Percentiles rank a stretch among this genome's conserved stretches.
phyloP scores from a whole-genome alignment of 306 rosid genomes.

The Neltuma alba region DNA sequence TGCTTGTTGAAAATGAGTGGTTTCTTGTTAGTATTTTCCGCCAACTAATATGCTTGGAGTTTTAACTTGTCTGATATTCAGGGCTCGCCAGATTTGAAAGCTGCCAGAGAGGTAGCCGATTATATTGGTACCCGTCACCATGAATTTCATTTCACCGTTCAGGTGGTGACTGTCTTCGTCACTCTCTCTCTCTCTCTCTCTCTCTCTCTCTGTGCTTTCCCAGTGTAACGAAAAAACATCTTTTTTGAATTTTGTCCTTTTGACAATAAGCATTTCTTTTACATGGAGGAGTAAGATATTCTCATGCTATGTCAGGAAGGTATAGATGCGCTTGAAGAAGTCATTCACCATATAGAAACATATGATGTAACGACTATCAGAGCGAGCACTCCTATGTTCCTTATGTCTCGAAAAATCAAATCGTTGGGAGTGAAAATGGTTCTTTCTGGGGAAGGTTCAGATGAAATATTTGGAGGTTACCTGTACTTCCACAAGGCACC shows the following conservation, averaged over 20 bases:
- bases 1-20: constrained; percentile 25
- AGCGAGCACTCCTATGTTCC: constrained; percentile 99
- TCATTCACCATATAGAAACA: constrained; percentile 93
- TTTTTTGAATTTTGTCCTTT: background rate
- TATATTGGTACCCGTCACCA: constrained; percentile 92
- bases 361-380: constrained; percentile 95
- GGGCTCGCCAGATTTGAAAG: constrained; percentile 96
- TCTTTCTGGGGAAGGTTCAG: constrained; percentile 98
- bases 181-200: background rate
- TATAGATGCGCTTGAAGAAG: constrained; percentile 97
- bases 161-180: constrained; percentile 65
- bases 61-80: constrained; percentile 42
- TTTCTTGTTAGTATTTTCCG: background rate
- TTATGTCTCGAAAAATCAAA: constrained; percentile 96
- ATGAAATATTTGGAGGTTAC: constrained; percentile 98
- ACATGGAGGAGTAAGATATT: constrained; percentile 20
- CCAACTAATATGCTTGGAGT: constrained; percentile 29
- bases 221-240: background rate
- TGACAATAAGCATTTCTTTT: background rate
- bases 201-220: background rate
- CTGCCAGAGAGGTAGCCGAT: constrained; percentile 95
- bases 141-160: constrained; percentile 92
- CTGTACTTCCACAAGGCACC: constrained; percentile 98
- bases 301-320: constrained; percentile 75
- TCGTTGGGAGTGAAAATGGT: constrained; percentile 99